Evolutionary conservation across 2,329 filamentous ascomycete species (phyloP), one percentile per base, ranked within the genome.

Genomic region (Eutypa lata): DNA sequence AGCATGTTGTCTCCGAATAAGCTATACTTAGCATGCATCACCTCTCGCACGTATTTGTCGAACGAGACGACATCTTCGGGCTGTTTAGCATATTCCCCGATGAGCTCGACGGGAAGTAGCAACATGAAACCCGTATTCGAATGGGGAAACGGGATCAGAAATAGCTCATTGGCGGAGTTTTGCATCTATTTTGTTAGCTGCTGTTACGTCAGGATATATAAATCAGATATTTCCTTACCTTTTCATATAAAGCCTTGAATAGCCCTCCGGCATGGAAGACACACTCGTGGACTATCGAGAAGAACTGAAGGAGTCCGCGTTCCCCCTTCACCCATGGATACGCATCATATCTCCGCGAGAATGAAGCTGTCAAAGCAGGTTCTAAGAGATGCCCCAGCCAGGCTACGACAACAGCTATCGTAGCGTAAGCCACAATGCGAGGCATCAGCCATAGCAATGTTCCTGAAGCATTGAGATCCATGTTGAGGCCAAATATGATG

Each of bases 91-190:
- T 46, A 46, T 31, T 46, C 44, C 22, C n/a, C 44, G 22, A 46
- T 46, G 16, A 46, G 44, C 11, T 46, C 44, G 13, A 46, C 22
- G 14, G 44, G 44, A 26, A 46, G 44, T 5, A 46, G 44, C 18
- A 46, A 31, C 44, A 46, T 46, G 44, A 46, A 46, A 21, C 44
- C 44, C 11, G 22, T 46, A 13, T 46, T 46, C 18, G 44, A 46
- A 19, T 46, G 44, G 10, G 44, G 44, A 31, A 46, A 46, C 11
- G 44, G 44, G 10, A 46, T 46, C 22, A 46, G 11, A 18, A 46
- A 46, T 3, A 46, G 10, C 44, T 28, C 18, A n/a, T 19, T 46
- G 22, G 44, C 19, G 14, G 44, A 46, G 44, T 31, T 28, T 18
- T 21, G 44, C 16, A 46, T 31, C 44, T 46, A 24, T 18, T 26